phyloP scores from a whole-genome alignment of 2,329 filamentous ascomycete genomes.

The Colletotrichum musae region DNA sequence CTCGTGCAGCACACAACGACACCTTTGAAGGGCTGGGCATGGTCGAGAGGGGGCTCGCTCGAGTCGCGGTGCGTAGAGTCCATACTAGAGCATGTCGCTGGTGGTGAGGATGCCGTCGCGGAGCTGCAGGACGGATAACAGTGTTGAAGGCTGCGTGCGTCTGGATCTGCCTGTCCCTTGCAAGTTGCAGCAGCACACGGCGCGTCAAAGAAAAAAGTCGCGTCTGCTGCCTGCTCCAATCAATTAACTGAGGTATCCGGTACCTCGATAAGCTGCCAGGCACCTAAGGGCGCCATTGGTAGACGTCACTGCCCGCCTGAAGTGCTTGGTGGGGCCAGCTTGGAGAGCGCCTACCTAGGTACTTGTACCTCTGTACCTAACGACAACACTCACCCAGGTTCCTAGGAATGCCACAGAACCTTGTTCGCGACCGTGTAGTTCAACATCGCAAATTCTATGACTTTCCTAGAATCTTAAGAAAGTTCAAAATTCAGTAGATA shows the following conservation, averaged over 20 bases:
- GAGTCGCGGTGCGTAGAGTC: slow-evolving; percentile 34
- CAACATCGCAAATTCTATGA: too few species aligned
- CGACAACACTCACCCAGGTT: too few species aligned
- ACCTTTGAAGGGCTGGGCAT: slow-evolving; percentile 76
- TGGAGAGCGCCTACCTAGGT: not conserved
- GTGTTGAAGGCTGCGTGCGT: not conserved
- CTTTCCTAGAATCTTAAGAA: too few species aligned
- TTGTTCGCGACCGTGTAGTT: too few species aligned
- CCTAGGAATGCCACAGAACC: too few species aligned
- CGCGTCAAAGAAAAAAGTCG: slow-evolving; percentile 39
- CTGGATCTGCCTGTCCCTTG: not conserved
- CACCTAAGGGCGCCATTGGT: slow-evolving; percentile 23
- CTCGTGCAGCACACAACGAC: slow-evolving; percentile 91
- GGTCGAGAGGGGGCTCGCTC: slow-evolving; percentile 60
- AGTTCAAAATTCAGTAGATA: too few species aligned
- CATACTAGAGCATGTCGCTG: slow-evolving; percentile 38
- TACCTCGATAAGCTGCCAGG: too few species aligned
- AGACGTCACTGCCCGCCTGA: slow-evolving; percentile 14
- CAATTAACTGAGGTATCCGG: slow-evolving; percentile 15
- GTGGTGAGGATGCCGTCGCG: not conserved
- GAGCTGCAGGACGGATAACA: not conserved
- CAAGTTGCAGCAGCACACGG: slow-evolving; percentile 4
- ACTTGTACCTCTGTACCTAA: too few species aligned
- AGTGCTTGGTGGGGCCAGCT: slow-evolving; percentile 9
- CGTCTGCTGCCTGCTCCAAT: slow-evolving; percentile 39